Percentiles rank a stretch among this genome's conserved stretches.
Conservation (phyloP, 306 rosid genomes). For the Ormosia emarginata region DNA sequence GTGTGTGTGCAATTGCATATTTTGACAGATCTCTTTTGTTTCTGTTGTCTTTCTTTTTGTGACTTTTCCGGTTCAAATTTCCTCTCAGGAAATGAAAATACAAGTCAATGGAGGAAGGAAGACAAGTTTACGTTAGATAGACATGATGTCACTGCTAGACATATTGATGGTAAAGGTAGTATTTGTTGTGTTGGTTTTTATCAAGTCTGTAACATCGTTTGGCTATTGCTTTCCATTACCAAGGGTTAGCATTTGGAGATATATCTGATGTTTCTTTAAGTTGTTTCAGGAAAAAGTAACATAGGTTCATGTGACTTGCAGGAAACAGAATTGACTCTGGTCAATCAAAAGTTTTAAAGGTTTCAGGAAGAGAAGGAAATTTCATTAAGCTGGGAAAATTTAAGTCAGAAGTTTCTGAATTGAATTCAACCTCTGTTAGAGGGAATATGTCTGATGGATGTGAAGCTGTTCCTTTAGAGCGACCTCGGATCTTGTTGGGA, state of each 20-base stretch:
- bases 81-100: slow-evolving; percentile 48
- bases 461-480: slow-evolving; percentile 43
- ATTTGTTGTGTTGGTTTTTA: not conserved
- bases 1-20: not conserved
- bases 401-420: slow-evolving; percentile 52
- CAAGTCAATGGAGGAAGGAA: slow-evolving; percentile 37
- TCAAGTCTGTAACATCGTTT: not conserved
- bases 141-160: slow-evolving; percentile 38
- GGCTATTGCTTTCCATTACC: slow-evolving; percentile 3
- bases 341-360: slow-evolving; percentile 54
- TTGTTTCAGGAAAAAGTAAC: not conserved
- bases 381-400: slow-evolving; percentile 71
- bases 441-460: slow-evolving; percentile 47
- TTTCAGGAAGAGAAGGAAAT: slow-evolving; percentile 67
- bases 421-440: slow-evolving; percentile 37
- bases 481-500: slow-evolving; percentile 28
- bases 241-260: slow-evolving; percentile 1
- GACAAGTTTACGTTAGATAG: slow-evolving; percentile 42
- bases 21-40: not conserved
- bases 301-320: slow-evolving; percentile 32
- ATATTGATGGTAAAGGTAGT: slow-evolving; percentile 46
- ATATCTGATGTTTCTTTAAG: not conserved
- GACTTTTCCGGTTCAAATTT: slow-evolving; percentile 25
- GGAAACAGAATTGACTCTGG: slow-evolving; percentile 50
- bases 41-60: not conserved